phyloP scores from a whole-genome alignment of 768 basidiomycete genomes.

The Phlegmacium glaucopus region DNA sequence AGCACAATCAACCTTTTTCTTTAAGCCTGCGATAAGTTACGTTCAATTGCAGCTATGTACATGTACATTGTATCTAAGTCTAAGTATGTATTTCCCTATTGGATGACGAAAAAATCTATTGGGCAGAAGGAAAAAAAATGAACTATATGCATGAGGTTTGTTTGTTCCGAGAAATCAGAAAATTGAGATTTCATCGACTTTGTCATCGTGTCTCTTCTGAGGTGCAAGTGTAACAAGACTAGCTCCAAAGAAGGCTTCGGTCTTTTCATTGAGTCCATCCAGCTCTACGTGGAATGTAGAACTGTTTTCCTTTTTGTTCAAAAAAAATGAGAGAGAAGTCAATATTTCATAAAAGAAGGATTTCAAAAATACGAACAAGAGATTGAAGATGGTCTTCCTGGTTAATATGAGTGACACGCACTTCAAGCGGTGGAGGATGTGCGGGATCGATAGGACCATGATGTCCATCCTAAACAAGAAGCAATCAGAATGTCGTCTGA shows the following conservation, averaged over 20 bases:
- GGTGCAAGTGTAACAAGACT: not conserved
- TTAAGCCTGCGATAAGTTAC: too few relatives aligned
- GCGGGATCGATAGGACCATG: slow-evolving; percentile 19
- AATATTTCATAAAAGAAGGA: not conserved
- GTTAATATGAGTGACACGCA: slow-evolving; percentile 35
- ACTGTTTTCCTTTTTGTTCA: slow-evolving; percentile 10
- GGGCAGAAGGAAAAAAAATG: too few relatives aligned
- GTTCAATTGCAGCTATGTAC: too few relatives aligned
- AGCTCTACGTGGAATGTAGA: slow-evolving; percentile 12
- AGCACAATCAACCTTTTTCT: not conserved
- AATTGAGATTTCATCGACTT: not conserved
- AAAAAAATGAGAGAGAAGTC: not conserved
- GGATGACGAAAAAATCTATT: too few relatives aligned
- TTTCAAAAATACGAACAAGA: slow-evolving; percentile 18
- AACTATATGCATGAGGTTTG: too few relatives aligned
- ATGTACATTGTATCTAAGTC: too few relatives aligned
- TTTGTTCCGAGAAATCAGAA: too few relatives aligned
- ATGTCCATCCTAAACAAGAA: slow-evolving; percentile 21
- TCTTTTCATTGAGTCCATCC: slow-evolving; percentile 25
- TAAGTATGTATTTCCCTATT: too few relatives aligned
- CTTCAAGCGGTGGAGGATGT: slow-evolving; percentile 28
- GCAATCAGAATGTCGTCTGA: slow-evolving; percentile 2
- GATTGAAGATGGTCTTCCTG: slow-evolving; percentile 28
- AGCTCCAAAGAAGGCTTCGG: slow-evolving; percentile 32
- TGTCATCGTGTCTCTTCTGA: not conserved